Percentiles rank a stretch among this genome's conserved stretches.
Conservation (phyloP, 176 grass and related monocot species). For the Oryza punctata region DNA sequence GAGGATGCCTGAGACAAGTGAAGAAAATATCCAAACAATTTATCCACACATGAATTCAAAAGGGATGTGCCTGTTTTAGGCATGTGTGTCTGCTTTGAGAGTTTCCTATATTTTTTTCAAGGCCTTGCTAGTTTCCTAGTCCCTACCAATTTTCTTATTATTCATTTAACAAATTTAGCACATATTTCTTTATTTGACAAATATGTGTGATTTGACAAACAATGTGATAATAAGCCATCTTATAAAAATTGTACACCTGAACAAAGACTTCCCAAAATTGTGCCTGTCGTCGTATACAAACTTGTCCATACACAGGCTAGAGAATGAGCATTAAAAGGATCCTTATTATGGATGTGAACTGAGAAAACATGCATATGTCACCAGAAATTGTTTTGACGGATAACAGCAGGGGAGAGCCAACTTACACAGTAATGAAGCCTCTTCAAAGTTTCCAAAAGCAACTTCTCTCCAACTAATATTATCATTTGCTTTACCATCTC, state of each 20-base stretch:
- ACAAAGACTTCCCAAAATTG: neutral
- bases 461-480: conserved; percentile 66
- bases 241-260: neutral
- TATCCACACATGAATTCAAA: neutral
- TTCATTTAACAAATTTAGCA: neutral
- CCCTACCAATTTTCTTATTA: neutral
- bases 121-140: neutral
- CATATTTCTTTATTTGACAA: neutral
- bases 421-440: conserved; percentile 69
- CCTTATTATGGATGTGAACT: neutral
- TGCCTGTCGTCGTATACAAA: neutral
- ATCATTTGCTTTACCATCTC: conserved; percentile 76
- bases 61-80: neutral
- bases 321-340: conserved; percentile 8
- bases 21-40: conserved; percentile 16
- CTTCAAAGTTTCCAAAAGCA: conserved; percentile 61
- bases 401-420: conserved; percentile 7
- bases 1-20: neutral
- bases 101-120: neutral
- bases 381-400: neutral
- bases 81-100: neutral
- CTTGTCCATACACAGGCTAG: neutral
- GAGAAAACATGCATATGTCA: conserved; percentile 28
- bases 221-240: neutral
- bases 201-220: neutral